phyloP scores from a whole-genome alignment of 2,329 filamentous ascomycete genomes.

The Alternaria hordeiaustralica region DNA sequence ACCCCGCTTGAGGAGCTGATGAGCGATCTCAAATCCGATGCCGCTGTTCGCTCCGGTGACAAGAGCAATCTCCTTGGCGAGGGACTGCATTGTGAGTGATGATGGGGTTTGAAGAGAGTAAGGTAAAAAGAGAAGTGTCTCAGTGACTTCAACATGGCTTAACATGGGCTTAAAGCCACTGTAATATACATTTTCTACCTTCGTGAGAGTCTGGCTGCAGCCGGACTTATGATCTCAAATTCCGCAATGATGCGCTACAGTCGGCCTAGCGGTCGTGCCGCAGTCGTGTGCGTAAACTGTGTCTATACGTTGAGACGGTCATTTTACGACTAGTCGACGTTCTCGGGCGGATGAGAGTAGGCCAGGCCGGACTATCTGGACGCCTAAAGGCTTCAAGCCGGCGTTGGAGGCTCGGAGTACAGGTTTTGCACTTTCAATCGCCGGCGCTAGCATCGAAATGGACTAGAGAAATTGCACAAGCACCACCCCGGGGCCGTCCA shows the following conservation, averaged over 20 bases:
- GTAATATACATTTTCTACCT: background rate
- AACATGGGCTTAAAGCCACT: background rate
- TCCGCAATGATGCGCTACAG: background rate
- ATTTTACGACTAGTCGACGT: background rate
- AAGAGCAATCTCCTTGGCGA: slow-evolving; percentile 41
- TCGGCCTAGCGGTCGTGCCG: background rate
- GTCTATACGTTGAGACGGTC: background rate
- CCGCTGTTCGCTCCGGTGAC: slow-evolving; percentile 55
- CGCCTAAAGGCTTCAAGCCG: background rate
- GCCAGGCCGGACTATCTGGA: background rate
- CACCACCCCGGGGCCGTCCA: background rate
- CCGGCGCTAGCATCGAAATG: background rate
- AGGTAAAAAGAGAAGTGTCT: background rate
- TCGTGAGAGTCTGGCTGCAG: background rate
- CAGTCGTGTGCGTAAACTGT: background rate
- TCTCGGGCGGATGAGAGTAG: background rate
- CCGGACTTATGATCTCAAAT: background rate
- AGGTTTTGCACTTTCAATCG: slow-evolving; percentile 1
- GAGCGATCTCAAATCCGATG: slow-evolving; percentile 57
- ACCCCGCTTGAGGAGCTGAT: slow-evolving; percentile 46
- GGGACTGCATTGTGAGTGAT: slow-evolving; percentile 15
- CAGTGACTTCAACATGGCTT: background rate
- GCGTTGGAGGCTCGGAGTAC: background rate
- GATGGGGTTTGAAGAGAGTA: background rate
- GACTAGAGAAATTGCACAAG: background rate